Evolutionary conservation across 1,139 yeast species (phyloP), one percentile per base, ranked within the genome.

Genomic region (Blastobotrys raffinosifermentans): DNA sequence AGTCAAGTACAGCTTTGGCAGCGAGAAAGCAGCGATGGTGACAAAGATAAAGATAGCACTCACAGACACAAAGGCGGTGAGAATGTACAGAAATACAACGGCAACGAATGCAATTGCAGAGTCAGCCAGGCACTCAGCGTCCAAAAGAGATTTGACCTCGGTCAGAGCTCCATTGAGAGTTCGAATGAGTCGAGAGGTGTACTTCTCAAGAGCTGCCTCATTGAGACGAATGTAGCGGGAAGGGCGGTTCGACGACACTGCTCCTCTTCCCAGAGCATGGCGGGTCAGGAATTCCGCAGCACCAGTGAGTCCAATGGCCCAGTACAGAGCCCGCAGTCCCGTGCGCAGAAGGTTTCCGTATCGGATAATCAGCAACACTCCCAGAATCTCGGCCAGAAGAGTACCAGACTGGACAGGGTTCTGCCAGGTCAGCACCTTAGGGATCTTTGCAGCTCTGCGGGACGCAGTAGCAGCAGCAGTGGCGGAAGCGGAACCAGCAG

Each of bases 351-450:
- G 62, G 60, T 84, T 79, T 53, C 85, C 77, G 45, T 72, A 75
- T 61, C 85, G 82, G 56, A 85, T 59, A 26, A 82, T 65, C 44
- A 82, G 54, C 56, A 89, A 69, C 17, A 72, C 67, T 25, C 70
- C 65, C 32, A 89, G 56, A 38, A 79, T 63, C 34, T 78, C 72
- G 36, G 82, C 94, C 50, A 87, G 76, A 29, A 81, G 76, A 54
- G 80, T 78, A 45, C 83, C 96, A 40, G 96, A 79, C 54, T 72
- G 70, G 47, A 72, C 66, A 27, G 96, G 96, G 57, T 85, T 74
- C 52, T 75, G 72, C 97, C 97, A 89, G 48, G 89, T 77, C 46
- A 89, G 68, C 49, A 87, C 66, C 40, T 61, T 63, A 35, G 68
- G 67, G 32, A 59, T 47, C 39, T 46, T 31, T 20, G 38, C 20